Conservation (phyloP, 768 basidiomycete genomes). For the Boletus rufocinnamomeus region DNA sequence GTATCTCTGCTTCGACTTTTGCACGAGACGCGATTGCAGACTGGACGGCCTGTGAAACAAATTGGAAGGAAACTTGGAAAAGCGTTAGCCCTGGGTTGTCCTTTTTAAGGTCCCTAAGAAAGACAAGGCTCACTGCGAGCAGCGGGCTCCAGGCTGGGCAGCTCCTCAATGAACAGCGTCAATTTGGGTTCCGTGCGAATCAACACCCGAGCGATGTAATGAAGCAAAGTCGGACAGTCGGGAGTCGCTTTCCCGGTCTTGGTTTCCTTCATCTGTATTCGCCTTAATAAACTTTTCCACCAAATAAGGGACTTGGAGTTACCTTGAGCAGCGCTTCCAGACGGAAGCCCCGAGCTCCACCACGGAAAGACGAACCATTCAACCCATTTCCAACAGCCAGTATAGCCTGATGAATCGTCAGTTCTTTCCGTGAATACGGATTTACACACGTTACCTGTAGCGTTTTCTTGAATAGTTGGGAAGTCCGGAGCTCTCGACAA, state of each 20-base stretch:
- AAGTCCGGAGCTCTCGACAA: conserved; percentile 64
- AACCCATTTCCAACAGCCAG: conserved; percentile 79
- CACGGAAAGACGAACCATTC: conserved; percentile 82
- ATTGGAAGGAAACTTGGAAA: conserved; percentile 69
- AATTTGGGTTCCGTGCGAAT: conserved; percentile 65
- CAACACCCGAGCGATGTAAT: conserved; percentile 81
- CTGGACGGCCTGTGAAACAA: conserved; percentile 59
- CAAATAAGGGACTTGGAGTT: not conserved
- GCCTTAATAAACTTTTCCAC: not conserved
- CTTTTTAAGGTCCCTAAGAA: not conserved
- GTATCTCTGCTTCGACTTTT: conserved; percentile 60
- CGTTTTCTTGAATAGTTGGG: conserved; percentile 64
- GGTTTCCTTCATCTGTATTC: conserved; percentile 75
- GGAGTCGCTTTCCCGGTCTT: conserved; percentile 67
- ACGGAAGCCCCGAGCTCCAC: conserved; percentile 82
- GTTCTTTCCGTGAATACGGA: not conserved
- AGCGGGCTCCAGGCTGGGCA: conserved; percentile 80
- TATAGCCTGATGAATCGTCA: conserved; percentile 50
- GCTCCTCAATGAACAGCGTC: conserved; percentile 74
- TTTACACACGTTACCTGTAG: conserved; percentile 51
- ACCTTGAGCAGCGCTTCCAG: conserved; percentile 84
- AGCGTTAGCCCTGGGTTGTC: not conserved
- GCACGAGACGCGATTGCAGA: conserved; percentile 55
- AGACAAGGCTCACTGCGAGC: conserved; percentile 60
- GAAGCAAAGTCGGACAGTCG: conserved; percentile 86